Percentiles rank a stretch among this genome's conserved stretches.
These are phyloP conservation scores for Pseudonectria foliicola DNA, from an alignment of 2,329 filamentous ascomycete species.

Conservation along the genomic window DNA sequence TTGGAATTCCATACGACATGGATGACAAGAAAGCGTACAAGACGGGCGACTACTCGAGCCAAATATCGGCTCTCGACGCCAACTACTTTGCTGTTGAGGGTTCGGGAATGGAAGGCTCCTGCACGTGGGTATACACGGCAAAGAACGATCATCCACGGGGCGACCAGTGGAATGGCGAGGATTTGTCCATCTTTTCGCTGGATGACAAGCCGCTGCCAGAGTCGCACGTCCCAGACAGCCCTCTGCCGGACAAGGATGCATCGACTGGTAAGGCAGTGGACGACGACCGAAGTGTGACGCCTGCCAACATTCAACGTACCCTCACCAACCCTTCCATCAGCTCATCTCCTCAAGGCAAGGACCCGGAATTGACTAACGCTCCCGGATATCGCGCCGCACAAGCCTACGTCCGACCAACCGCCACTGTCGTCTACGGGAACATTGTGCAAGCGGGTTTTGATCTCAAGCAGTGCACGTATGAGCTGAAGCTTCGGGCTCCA, in stretches of 20 bases:
- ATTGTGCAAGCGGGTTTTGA: slow-evolving; percentile 73
- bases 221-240: slow-evolving; percentile 40
- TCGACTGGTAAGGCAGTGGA: slow-evolving; percentile 32
- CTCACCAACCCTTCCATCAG: slow-evolving; percentile 62
- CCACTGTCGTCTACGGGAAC: slow-evolving; percentile 66
- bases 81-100: slow-evolving; percentile 92
- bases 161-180: slow-evolving; percentile 96
- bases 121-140: slow-evolving; percentile 79
- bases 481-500: slow-evolving; percentile 58
- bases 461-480: slow-evolving; percentile 70
- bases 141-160: slow-evolving; percentile 83
- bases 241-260: slow-evolving; percentile 27
- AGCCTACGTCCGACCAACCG: slow-evolving; percentile 82
- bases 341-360: slow-evolving; percentile 43
- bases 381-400: slow-evolving; percentile 84
- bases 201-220: slow-evolving; percentile 65
- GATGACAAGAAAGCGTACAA: slow-evolving; percentile 93
- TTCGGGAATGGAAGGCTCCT: slow-evolving; percentile 74
- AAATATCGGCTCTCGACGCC: slow-evolving; percentile 87
- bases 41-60: slow-evolving; percentile 89
- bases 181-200: slow-evolving; percentile 79
- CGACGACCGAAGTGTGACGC: slow-evolving; percentile 57
- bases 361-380: slow-evolving; percentile 52
- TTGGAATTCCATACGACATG: slow-evolving; percentile 98
- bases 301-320: slow-evolving; percentile 66